Conservation (phyloP, 179 eudicot genomes). For the Amaranthus tricolor region DNA sequence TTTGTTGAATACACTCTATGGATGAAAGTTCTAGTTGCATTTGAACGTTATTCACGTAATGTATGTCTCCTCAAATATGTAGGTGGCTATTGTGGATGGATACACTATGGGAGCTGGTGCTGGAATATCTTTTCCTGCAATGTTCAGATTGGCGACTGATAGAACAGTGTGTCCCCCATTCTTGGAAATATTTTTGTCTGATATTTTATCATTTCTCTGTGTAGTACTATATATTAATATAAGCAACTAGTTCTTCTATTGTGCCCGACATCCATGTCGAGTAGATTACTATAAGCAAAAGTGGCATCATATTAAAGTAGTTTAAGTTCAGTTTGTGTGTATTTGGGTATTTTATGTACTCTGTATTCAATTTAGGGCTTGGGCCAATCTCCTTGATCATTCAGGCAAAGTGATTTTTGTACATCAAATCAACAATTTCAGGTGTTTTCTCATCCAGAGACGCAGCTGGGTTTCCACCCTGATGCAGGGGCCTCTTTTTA, state of each 20-base stretch:
- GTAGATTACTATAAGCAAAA: background rate
- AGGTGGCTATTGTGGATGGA: conserved; percentile 94
- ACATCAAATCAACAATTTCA: conserved; percentile 30
- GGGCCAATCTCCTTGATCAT: background rate
- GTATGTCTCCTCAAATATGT: conserved; percentile 15
- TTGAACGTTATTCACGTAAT: background rate
- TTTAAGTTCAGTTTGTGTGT: background rate
- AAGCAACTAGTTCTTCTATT: background rate
- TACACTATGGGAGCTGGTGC: conserved; percentile 85
- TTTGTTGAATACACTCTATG: background rate
- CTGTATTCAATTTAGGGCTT: background rate
- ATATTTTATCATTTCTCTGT: background rate
- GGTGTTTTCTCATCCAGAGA: conserved; percentile 79
- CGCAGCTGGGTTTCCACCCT: conserved; percentile 90
- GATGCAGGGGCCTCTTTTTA: conserved; percentile 93
- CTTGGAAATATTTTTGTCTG: background rate
- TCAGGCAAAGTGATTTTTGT: conserved; percentile 16
- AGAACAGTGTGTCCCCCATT: conserved; percentile 64
- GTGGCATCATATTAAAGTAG: background rate
- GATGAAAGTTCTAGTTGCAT: background rate
- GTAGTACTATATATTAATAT: background rate
- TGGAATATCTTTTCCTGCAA: conserved; percentile 87
- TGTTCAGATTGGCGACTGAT: conserved; percentile 86
- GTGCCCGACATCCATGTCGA: background rate
- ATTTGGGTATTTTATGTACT: background rate